These are phyloP conservation scores for Colletotrichum sp. DNA, from an alignment of 2,329 filamentous ascomycete genomes.

Conservation along the genomic window DNA sequence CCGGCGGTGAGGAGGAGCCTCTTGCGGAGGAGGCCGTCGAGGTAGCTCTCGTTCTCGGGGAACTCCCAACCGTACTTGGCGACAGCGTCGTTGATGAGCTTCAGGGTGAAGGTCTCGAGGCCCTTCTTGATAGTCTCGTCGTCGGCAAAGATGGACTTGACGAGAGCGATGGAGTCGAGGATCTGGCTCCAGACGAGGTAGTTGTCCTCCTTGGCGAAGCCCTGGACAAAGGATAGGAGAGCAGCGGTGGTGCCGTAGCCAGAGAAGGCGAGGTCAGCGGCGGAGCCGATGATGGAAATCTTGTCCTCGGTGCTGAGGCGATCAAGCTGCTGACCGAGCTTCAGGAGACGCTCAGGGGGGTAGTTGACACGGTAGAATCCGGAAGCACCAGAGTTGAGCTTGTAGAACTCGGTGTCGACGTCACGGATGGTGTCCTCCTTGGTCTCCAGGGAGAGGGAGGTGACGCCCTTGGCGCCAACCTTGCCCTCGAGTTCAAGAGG, in stretches of 20 bases:
- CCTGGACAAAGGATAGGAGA: slow-evolving; percentile 81
- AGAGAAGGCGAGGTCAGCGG: slow-evolving; percentile 85
- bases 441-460: slow-evolving; percentile 70
- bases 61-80: slow-evolving; percentile 88
- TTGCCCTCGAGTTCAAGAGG: slow-evolving; percentile 86
- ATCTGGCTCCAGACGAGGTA: slow-evolving; percentile 91
- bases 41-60: slow-evolving; percentile 76
- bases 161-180: slow-evolving; percentile 72
- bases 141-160: slow-evolving; percentile 85
- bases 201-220: slow-evolving; percentile 81
- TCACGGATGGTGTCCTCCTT: slow-evolving; percentile 80
- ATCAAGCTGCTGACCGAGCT: slow-evolving; percentile 78
- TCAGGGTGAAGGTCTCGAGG: slow-evolving; percentile 78
- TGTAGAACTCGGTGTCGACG: slow-evolving; percentile 84
- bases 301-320: slow-evolving; percentile 85
- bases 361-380: slow-evolving; percentile 95
- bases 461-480: slow-evolving; percentile 63
- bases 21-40: slow-evolving; percentile 82
- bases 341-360: slow-evolving; percentile 79
- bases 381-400: slow-evolving; percentile 87
- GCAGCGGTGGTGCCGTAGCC: slow-evolving; percentile 83
- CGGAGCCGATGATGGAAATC: slow-evolving; percentile 90
- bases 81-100: slow-evolving; percentile 75
- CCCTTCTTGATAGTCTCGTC: slow-evolving; percentile 74
- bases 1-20: slow-evolving; percentile 79